Conservation (phyloP, 2,329 filamentous ascomycete species). For the Scorias spongiosa region DNA sequence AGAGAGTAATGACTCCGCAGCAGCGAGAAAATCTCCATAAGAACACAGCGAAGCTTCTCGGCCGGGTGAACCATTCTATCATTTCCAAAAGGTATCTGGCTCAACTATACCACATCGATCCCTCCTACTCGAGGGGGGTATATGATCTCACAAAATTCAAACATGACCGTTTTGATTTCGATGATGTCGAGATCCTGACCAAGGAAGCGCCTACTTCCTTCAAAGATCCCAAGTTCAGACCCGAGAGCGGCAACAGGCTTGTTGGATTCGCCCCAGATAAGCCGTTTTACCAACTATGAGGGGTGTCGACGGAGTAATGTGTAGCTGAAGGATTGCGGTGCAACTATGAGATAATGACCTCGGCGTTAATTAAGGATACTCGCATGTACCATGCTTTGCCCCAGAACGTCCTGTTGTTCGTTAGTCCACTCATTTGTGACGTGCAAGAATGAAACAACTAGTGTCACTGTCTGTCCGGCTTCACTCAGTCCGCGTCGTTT, state of each 20-base stretch:
- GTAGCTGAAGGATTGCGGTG: too few relatives aligned
- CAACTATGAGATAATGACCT: too few relatives aligned
- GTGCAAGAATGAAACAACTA: too few relatives aligned
- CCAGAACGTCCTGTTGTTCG: too few relatives aligned
- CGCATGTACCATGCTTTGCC: too few relatives aligned
- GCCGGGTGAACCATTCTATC: constrained; percentile 15
- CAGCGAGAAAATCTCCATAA: constrained; percentile 30
- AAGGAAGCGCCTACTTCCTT: constrained; percentile 31
- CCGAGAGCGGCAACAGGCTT: constrained; percentile 24
- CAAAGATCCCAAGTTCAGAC: constrained; percentile 32
- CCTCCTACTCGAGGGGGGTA: constrained; percentile 32
- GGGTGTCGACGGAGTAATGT: too few relatives aligned
- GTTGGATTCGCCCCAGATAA: constrained; percentile 23
- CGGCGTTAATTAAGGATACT: too few relatives aligned
- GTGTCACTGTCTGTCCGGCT: too few relatives aligned
- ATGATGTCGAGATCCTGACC: constrained; percentile 30
- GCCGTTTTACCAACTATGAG: constrained; percentile 18
- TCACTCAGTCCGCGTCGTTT: too few relatives aligned
- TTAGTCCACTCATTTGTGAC: too few relatives aligned
- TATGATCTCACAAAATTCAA: constrained; percentile 28
- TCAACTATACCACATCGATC: constrained; percentile 35
- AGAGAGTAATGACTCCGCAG: constrained; percentile 31
- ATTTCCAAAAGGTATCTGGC: constrained; percentile 34
- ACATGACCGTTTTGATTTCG: constrained; percentile 29
- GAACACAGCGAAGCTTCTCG: constrained; percentile 30